These are phyloP conservation scores for Phlyctochytrium bullatum DNA, from an alignment of 192 early-diverging fungal genomes.

Conservation along the genomic window DNA sequence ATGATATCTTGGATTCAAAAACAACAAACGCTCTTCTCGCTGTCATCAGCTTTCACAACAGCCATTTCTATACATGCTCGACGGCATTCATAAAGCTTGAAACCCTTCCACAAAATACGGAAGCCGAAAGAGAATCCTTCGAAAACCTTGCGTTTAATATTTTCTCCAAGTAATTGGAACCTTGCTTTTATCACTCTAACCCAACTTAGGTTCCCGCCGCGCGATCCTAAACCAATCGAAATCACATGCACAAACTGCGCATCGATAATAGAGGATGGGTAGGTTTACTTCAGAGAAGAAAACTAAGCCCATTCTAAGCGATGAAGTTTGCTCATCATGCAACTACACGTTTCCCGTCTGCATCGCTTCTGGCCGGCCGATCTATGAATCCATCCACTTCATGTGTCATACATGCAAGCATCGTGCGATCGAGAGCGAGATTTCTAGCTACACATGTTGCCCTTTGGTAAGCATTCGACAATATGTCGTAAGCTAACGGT, in stretches of 20 bases:
- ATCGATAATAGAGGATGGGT: conserved; percentile 27
- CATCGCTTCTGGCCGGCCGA: conserved; percentile 54
- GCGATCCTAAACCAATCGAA: conserved; percentile 20
- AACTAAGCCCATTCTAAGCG: no score
- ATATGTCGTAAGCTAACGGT: not conserved
- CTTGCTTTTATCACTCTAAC: not conserved
- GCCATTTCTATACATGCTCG: conserved; percentile 48
- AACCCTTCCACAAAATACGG: conserved; percentile 24
- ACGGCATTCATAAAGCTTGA: conserved; percentile 56
- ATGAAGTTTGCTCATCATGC: conserved; percentile 44
- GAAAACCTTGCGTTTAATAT: conserved; percentile 52
- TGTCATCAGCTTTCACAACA: conserved; percentile 45
- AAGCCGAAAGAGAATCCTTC: conserved; percentile 36
- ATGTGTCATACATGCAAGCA: conserved; percentile 66
- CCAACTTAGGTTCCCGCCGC: conserved; percentile 23
- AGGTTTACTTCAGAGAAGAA: conserved; percentile 9
- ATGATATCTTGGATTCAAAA: conserved; percentile 48
- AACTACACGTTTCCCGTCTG: conserved; percentile 55
- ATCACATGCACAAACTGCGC: conserved; percentile 39
- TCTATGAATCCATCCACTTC: conserved; percentile 54
- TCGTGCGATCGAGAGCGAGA: conserved; percentile 57
- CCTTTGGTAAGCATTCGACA: conserved; percentile 46
- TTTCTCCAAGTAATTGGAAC: conserved; percentile 45
- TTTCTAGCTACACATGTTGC: conserved; percentile 43
- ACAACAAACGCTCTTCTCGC: conserved; percentile 49